These are phyloP conservation scores for Daldinia loculata DNA, from an alignment of 495 filamentous ascomycete genomes.

Conservation along the genomic window DNA sequence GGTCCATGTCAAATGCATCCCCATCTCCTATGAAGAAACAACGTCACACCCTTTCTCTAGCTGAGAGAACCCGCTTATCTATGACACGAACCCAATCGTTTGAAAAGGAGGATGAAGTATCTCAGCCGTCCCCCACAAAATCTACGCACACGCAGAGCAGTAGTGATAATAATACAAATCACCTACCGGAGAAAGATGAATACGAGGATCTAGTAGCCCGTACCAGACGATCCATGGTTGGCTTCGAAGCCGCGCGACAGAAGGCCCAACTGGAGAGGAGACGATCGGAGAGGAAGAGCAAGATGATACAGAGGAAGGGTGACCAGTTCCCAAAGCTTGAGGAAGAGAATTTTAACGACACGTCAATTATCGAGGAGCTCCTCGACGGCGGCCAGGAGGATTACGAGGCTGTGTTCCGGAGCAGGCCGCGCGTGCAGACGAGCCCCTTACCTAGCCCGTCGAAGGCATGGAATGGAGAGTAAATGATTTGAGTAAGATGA, in stretches of 20 bases:
- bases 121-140: slow-evolving; percentile 42
- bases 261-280: slow-evolving; percentile 66
- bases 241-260: slow-evolving; percentile 59
- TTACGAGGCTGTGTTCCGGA: slow-evolving; percentile 87
- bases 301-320: slow-evolving; percentile 47
- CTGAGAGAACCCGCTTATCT: slow-evolving; percentile 61
- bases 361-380: slow-evolving; percentile 44
- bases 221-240: slow-evolving; percentile 84
- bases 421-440: slow-evolving; percentile 76
- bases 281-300: slow-evolving; percentile 58
- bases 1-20: slow-evolving; percentile 60
- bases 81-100: slow-evolving; percentile 56
- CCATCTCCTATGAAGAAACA: slow-evolving; percentile 63
- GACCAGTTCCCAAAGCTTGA: slow-evolving; percentile 53
- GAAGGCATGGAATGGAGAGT: slow-evolving; percentile 34
- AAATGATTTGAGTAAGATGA: not conserved
- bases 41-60: slow-evolving; percentile 61
- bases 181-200: slow-evolving; percentile 39
- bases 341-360: slow-evolving; percentile 46
- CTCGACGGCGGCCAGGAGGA: slow-evolving; percentile 64
- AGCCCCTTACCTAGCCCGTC: slow-evolving; percentile 74
- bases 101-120: slow-evolving; percentile 43
- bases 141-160: slow-evolving; percentile 8
- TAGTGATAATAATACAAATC: slow-evolving; percentile 12
- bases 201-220: slow-evolving; percentile 70